A percentile compares a stretch with the other conserved stretches of the same genome.
Conservation (phyloP, 2,329 filamentous ascomycete genomes). For the Fusarium sp. region DNA sequence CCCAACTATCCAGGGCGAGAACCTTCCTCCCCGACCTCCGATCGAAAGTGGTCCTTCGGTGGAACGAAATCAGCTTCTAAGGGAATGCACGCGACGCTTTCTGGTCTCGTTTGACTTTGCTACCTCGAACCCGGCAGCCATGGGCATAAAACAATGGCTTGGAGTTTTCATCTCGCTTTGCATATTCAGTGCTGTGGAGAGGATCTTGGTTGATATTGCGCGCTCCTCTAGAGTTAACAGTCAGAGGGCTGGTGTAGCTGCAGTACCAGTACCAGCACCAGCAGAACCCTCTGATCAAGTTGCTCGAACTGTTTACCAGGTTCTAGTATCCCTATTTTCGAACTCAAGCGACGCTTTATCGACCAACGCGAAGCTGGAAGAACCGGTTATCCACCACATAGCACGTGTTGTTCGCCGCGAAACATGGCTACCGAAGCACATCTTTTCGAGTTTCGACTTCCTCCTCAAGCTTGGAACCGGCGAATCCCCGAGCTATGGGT, state of each 20-base stretch:
- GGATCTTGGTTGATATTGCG: slow-evolving; percentile 60
- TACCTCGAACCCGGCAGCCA: slow-evolving; percentile 51
- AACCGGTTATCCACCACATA: slow-evolving; percentile 54
- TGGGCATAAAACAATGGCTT: slow-evolving; percentile 59
- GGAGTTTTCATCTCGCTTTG: slow-evolving; percentile 66
- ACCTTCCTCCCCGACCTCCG: slow-evolving; percentile 32
- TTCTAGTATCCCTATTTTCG: slow-evolving; percentile 60
- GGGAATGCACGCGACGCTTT: slow-evolving; percentile 62
- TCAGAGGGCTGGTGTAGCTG: slow-evolving; percentile 11
- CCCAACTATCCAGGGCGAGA: slow-evolving; percentile 49
- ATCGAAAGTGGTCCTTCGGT: slow-evolving; percentile 60
- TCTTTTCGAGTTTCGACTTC: slow-evolving; percentile 61
- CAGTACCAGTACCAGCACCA: neutral
- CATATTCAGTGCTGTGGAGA: slow-evolving; percentile 67
- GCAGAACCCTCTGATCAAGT: slow-evolving; percentile 35
- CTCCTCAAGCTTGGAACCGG: slow-evolving; percentile 60
- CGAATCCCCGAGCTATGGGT: slow-evolving; percentile 49
- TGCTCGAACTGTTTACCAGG: slow-evolving; percentile 63
- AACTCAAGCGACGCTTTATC: slow-evolving; percentile 56
- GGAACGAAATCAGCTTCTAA: slow-evolving; percentile 59
- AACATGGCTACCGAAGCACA: slow-evolving; percentile 58
- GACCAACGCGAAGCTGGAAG: slow-evolving; percentile 56
- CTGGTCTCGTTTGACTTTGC: slow-evolving; percentile 63
- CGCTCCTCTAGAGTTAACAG: slow-evolving; percentile 26
- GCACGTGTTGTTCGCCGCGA: slow-evolving; percentile 59